phyloP scores from a whole-genome alignment of 1,284 basidiomycete species.

The Sporisorium iseilematis-ciliati region DNA sequence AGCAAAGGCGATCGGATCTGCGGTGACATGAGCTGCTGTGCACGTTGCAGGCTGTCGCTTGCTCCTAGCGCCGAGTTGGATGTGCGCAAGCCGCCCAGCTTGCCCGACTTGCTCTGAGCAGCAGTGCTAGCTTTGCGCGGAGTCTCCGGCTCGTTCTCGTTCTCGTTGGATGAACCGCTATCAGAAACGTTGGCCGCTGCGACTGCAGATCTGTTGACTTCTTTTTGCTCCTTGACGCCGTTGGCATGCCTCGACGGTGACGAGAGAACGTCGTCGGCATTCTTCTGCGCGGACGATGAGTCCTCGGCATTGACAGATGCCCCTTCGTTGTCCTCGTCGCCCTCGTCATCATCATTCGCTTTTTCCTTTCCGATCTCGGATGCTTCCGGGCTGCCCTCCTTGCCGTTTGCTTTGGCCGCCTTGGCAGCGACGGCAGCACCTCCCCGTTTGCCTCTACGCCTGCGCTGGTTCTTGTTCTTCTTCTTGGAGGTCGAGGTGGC shows the following conservation, averaged over 20 bases:
- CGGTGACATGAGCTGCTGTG: slow-evolving; percentile 52
- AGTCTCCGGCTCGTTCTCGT: slow-evolving; percentile 34
- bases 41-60: slow-evolving; percentile 46
- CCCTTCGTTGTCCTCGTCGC: slow-evolving; percentile 14
- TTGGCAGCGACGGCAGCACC: slow-evolving; percentile 67
- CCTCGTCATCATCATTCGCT: slow-evolving; percentile 58
- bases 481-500: slow-evolving; percentile 31
- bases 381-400: slow-evolving; percentile 64
- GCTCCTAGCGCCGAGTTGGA: slow-evolving; percentile 21
- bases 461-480: slow-evolving; percentile 46
- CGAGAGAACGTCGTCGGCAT: not conserved
- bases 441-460: slow-evolving; percentile 65
- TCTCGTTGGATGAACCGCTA: slow-evolving; percentile 27
- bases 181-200: slow-evolving; percentile 20
- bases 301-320: not conserved
- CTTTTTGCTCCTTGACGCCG: slow-evolving; percentile 1
- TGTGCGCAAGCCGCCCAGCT: slow-evolving; percentile 10
- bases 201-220: slow-evolving; percentile 10
- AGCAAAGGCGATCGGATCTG: slow-evolving; percentile 38
- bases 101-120: slow-evolving; percentile 13
- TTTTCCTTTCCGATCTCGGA: slow-evolving; percentile 70
- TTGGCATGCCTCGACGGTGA: slow-evolving; percentile 18
- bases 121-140: slow-evolving; percentile 12
- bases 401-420: slow-evolving; percentile 75
- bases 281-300: not conserved